Conservation (phyloP, 768 basidiomycete genomes). For the Leccinum olivaceopallidum region DNA sequence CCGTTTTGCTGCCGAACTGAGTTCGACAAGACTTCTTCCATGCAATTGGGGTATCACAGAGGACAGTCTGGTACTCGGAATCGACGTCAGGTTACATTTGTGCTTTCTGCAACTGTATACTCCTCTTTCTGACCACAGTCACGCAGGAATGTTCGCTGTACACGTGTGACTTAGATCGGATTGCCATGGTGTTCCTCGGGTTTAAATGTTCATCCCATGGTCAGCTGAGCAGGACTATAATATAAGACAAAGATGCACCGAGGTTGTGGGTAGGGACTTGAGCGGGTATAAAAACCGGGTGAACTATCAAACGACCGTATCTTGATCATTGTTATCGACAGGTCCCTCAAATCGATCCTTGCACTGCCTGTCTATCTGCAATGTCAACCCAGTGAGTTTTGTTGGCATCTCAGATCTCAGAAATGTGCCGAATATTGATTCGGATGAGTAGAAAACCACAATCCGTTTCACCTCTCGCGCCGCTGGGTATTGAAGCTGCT, state of each 20-base stretch:
- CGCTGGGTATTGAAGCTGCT: constrained; percentile 63
- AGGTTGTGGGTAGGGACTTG: background rate
- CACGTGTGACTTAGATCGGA: background rate
- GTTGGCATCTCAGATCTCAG: background rate
- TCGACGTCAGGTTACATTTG: too few relatives aligned
- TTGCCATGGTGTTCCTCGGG: background rate
- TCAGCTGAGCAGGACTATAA: background rate
- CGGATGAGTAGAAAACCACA: constrained; percentile 27
- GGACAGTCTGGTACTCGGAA: too few relatives aligned
- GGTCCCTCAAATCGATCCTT: background rate
- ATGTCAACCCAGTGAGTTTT: constrained; percentile 18
- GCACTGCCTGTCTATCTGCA: background rate
- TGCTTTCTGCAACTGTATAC: background rate
- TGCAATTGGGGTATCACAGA: too few relatives aligned
- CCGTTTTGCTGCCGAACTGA: background rate
- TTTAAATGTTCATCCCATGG: background rate
- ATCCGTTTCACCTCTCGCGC: constrained; percentile 55
- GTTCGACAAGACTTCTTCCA: too few relatives aligned
- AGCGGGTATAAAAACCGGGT: background rate
- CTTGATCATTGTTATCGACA: constrained; percentile 2
- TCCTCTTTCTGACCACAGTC: background rate
- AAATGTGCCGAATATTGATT: background rate
- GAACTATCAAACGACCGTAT: background rate
- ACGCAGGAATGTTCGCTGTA: background rate
- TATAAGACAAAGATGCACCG: background rate